phyloP scores from a whole-genome alignment of 768 basidiomycete genomes.

The Tricholoma flavovirens region DNA sequence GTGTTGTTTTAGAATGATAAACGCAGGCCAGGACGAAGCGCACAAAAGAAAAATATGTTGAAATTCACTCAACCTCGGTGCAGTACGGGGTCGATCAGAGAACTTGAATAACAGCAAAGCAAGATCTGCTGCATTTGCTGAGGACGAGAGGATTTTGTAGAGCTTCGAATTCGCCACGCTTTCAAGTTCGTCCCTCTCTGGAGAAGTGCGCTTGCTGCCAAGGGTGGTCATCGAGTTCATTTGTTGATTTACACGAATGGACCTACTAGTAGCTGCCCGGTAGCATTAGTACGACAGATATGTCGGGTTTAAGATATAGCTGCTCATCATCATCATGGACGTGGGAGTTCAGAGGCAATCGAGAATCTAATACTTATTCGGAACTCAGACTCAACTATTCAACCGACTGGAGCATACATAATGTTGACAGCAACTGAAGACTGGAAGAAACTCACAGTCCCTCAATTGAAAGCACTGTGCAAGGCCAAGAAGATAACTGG shows the following conservation, averaged over 20 bases:
- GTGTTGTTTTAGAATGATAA: too few relatives aligned
- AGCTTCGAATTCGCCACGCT: not conserved
- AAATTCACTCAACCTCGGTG: not conserved
- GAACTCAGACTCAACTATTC: too few relatives aligned
- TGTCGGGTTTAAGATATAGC: too few relatives aligned
- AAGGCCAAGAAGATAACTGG: constrained; percentile 56
- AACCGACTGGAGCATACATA: not conserved
- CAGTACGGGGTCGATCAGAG: not conserved
- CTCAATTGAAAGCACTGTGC: constrained; percentile 62
- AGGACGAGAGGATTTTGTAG: not conserved
- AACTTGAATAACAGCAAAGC: not conserved
- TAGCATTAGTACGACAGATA: too few relatives aligned
- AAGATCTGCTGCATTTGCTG: not conserved
- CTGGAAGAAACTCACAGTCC: constrained; percentile 47
- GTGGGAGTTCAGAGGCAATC: too few relatives aligned
- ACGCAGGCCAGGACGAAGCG: not conserved
- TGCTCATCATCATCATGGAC: too few relatives aligned
- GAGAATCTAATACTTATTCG: too few relatives aligned
- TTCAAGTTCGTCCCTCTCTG: not conserved
- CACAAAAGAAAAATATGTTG: not conserved
- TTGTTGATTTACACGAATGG: too few relatives aligned
- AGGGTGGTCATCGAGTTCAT: not conserved
- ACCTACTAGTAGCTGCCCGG: too few relatives aligned
- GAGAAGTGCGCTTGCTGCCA: not conserved
- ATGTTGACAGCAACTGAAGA: constrained; percentile 16